phyloP scores from a whole-genome alignment of 768 basidiomycete genomes.

The Pleurotus salmoneostramineus region DNA sequence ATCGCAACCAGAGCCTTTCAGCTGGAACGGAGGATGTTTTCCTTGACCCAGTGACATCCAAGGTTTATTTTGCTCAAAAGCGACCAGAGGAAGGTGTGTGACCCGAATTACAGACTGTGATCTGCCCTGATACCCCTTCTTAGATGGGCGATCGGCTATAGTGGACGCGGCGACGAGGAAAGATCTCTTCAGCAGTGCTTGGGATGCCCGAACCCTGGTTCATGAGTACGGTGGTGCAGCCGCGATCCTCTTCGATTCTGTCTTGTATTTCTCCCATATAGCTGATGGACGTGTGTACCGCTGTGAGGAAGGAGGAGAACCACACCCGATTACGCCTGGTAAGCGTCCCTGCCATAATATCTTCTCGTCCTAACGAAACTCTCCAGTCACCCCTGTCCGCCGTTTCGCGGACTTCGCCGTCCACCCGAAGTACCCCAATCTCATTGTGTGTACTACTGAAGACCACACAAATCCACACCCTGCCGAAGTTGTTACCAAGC shows the following conservation, averaged over 20 bases:
- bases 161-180: too few relatives aligned
- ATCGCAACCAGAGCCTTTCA: too few relatives aligned
- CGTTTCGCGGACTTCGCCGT: not conserved
- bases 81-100: too few relatives aligned
- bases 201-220: slow-evolving; percentile 53
- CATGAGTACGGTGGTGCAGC: slow-evolving; percentile 73
- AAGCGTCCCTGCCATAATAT: too few relatives aligned
- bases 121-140: too few relatives aligned
- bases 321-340: too few relatives aligned
- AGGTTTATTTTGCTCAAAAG: too few relatives aligned
- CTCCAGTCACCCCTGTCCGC: not conserved
- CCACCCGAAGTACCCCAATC: not conserved
- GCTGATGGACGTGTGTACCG: slow-evolving; percentile 50
- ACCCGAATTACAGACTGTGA: too few relatives aligned
- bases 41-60: too few relatives aligned
- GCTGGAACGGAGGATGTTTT: too few relatives aligned
- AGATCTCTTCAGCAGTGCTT: slow-evolving; percentile 14
- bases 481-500: not conserved
- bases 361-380: not conserved
- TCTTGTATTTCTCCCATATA: slow-evolving; percentile 57
- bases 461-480: not conserved
- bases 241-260: slow-evolving; percentile 45
- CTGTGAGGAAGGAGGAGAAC: too few relatives aligned
- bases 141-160: too few relatives aligned
- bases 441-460: not conserved